A percentile compares a stretch with the other conserved stretches of the same genome.
Evolutionary conservation across 305 asterid species (phyloP).

Genomic region (Andrographis paniculata): DNA sequence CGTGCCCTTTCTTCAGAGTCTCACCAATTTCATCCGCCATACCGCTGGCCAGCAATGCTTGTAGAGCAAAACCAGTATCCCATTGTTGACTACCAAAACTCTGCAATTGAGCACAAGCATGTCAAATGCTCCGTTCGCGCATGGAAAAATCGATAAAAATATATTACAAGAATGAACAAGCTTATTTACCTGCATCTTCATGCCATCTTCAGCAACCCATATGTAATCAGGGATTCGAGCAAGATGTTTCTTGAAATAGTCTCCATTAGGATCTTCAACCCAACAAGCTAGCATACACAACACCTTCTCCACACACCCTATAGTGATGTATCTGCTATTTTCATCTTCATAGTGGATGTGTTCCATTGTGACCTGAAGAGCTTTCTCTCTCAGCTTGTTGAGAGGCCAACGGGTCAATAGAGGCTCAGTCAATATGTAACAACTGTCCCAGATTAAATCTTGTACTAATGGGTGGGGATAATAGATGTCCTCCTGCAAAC

Average conservation of each 20-base stretch:
- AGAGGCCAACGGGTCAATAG: constrained; percentile 79
- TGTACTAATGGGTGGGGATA: constrained; percentile 84
- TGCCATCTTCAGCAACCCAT: constrained; percentile 96
- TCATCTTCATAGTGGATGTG: constrained; percentile 94
- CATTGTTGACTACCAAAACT: constrained; percentile 82
- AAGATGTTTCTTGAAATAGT: constrained; percentile 82
- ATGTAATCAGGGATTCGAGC: constrained; percentile 81
- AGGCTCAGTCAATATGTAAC: constrained; percentile 63
- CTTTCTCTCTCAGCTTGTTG: constrained; percentile 68
- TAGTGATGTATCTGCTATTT: constrained; percentile 73
- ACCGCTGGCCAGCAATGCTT: constrained; percentile 65
- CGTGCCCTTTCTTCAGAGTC: constrained; percentile 51
- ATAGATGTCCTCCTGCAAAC: constrained; percentile 76
- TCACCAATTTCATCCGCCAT: constrained; percentile 46
- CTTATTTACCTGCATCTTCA: constrained; percentile 77
- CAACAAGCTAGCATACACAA: constrained; percentile 87
- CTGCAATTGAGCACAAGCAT: constrained; percentile 21
- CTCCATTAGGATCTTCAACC: constrained; percentile 89
- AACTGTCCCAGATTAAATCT: constrained; percentile 80
- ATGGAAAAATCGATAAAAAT: neutral
- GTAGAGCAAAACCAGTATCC: constrained; percentile 82
- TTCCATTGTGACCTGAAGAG: constrained; percentile 67
- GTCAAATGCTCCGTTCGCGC: neutral
- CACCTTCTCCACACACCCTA: constrained; percentile 83
- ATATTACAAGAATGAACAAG: neutral